These are phyloP conservation scores for Mortierella antarctica DNA, from an alignment of 192 early-diverging fungal species.

Conservation along the genomic window DNA sequence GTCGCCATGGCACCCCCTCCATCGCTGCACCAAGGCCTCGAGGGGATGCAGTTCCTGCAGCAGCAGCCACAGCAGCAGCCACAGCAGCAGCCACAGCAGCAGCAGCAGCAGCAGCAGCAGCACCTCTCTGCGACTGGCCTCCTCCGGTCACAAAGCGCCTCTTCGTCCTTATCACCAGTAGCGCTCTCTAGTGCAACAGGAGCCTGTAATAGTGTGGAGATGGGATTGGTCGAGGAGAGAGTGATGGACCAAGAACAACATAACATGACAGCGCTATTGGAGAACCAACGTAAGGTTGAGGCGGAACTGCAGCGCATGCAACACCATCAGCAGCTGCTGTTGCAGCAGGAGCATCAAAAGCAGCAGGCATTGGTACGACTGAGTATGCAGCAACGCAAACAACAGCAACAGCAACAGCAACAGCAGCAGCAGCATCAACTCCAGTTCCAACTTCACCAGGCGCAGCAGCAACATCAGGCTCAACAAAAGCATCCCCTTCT, in stretches of 20 bases:
- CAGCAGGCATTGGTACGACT: constrained; percentile 20
- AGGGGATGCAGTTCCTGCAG: not conserved
- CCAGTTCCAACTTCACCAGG: no score
- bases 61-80: constrained; percentile 13
- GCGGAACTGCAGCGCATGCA: constrained; percentile 23
- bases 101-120: not conserved
- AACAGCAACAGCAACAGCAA: constrained; percentile 8
- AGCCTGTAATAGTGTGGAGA: not conserved
- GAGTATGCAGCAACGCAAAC: constrained; percentile 6
- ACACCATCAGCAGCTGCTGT: constrained; percentile 15
- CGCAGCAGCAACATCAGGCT: no score
- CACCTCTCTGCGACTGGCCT: not conserved
- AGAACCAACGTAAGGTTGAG: constrained; percentile 19
- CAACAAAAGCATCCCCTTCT: no score
- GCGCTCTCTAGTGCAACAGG: not conserved
- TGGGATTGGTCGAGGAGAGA: not conserved
- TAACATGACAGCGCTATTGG: constrained; percentile 4
- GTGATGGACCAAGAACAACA: not conserved
- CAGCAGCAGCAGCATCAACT: not conserved
- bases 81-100: constrained; percentile 2
- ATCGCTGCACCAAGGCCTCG: not conserved
- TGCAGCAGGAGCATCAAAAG: constrained; percentile 19
- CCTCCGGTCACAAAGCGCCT: not conserved
- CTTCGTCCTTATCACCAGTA: constrained; percentile 6
- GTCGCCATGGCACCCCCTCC: no score